A percentile compares a stretch with the other conserved stretches of the same genome.
These are phyloP conservation scores for Ophiostoma perfectum DNA, from an alignment of 2,329 filamentous ascomycete genomes.

Conservation along the genomic window DNA sequence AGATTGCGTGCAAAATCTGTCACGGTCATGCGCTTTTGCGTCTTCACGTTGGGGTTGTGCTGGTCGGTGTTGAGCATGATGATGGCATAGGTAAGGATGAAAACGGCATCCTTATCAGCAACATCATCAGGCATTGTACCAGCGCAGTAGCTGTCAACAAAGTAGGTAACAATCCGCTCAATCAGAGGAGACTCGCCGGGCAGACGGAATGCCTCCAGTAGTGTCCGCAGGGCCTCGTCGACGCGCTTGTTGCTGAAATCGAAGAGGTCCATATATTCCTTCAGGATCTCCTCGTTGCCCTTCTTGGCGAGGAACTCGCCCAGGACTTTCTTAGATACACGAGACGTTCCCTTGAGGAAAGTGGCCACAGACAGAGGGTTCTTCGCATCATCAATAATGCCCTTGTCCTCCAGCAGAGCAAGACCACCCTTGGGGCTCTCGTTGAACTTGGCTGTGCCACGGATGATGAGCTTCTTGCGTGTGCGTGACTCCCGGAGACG, in stretches of 20 bases:
- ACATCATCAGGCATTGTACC: slow-evolving; percentile 67
- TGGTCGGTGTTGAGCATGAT: slow-evolving; percentile 98
- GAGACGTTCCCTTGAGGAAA: slow-evolving; percentile 80
- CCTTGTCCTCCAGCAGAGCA: slow-evolving; percentile 76
- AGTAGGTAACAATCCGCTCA: slow-evolving; percentile 82
- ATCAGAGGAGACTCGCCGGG: slow-evolving; percentile 92
- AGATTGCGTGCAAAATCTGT: slow-evolving; percentile 82
- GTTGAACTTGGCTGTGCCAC: slow-evolving; percentile 86
- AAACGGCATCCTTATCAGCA: slow-evolving; percentile 80
- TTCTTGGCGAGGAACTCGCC: slow-evolving; percentile 92
- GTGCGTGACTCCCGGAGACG: slow-evolving; percentile 65
- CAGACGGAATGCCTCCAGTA: slow-evolving; percentile 89
- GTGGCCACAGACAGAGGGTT: slow-evolving; percentile 74
- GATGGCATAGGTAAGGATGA: slow-evolving; percentile 87
- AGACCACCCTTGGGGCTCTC: slow-evolving; percentile 88
- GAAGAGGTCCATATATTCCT: slow-evolving; percentile 79
- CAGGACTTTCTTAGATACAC: slow-evolving; percentile 83
- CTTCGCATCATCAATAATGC: slow-evolving; percentile 71
- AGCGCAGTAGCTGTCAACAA: slow-evolving; percentile 77
- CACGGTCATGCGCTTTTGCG: slow-evolving; percentile 74
- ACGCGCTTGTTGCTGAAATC: slow-evolving; percentile 82
- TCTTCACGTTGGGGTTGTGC: slow-evolving; percentile 84
- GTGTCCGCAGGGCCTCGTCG: slow-evolving; percentile 78
- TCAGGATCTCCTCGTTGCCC: slow-evolving; percentile 77
- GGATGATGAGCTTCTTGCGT: slow-evolving; percentile 82